A percentile compares a stretch with the other conserved stretches of the same genome.
These are phyloP conservation scores for Boletus rufocinnamomeus DNA, from an alignment of 768 basidiomycete genomes.

Conservation along the genomic window DNA sequence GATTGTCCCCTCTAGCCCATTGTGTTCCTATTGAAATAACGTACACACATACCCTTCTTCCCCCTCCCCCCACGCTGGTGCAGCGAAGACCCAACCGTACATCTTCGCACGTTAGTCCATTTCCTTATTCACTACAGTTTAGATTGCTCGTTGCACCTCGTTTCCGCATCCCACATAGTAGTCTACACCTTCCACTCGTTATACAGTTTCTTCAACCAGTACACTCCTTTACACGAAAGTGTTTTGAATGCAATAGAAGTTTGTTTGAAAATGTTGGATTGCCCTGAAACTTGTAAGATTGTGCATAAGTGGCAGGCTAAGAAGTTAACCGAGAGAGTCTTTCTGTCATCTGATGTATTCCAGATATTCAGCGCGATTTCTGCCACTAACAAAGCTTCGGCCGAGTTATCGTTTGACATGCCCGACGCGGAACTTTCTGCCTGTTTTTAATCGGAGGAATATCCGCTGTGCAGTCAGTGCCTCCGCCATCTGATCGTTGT, in stretches of 20 bases:
- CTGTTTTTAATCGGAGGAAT: not conserved
- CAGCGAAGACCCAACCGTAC: conserved; percentile 24
- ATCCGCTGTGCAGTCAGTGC: conserved; percentile 5
- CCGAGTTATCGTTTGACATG: conserved; percentile 9
- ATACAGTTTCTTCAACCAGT: conserved; percentile 23
- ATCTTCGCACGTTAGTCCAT: conserved; percentile 21
- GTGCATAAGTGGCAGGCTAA: too few species aligned
- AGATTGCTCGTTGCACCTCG: conserved; percentile 28
- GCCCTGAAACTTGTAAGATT: not conserved
- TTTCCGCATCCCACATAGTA: conserved; percentile 20
- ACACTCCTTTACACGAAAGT: conserved; percentile 29
- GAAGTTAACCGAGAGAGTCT: not conserved
- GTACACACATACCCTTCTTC: conserved; percentile 32
- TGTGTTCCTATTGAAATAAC: conserved; percentile 31
- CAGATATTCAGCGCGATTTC: not conserved
- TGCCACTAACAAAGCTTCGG: conserved; percentile 6
- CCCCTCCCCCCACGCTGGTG: conserved; percentile 14
- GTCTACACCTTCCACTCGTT: conserved; percentile 27
- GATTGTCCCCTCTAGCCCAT: conserved; percentile 17
- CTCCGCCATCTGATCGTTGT: conserved; percentile 9
- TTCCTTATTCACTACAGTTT: conserved; percentile 12
- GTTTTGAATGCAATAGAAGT: conserved; percentile 30
- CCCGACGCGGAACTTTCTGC: not conserved
- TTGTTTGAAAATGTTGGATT: conserved; percentile 6
- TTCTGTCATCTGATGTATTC: conserved; percentile 8